phyloP scores from a whole-genome alignment of 805 yeast species.

The Wickerhamiella shivajii region DNA sequence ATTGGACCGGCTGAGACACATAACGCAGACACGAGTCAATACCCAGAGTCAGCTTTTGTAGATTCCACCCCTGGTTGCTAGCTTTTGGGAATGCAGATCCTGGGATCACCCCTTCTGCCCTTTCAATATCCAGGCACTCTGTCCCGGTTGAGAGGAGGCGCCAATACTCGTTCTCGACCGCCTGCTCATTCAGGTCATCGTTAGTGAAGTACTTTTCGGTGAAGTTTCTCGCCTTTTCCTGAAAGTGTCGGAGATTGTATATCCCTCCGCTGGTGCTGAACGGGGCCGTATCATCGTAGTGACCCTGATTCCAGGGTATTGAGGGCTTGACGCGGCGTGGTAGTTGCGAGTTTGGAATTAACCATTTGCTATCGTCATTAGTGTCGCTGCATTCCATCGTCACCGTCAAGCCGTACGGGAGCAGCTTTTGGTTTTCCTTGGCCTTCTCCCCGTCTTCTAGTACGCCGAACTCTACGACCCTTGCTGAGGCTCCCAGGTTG shows the following conservation, averaged over 20 bases:
- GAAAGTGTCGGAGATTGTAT: slow-evolving; percentile 8
- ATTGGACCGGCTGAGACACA: slow-evolving; percentile 67
- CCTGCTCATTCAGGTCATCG: not conserved
- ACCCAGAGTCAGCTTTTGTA: slow-evolving; percentile 57
- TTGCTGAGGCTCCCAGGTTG: not conserved
- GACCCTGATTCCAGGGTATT: slow-evolving; percentile 1
- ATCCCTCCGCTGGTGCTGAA: no score
- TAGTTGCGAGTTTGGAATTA: slow-evolving; percentile 1
- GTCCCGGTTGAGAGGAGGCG: not conserved
- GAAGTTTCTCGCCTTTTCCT: slow-evolving; percentile 2
- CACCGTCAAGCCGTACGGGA: slow-evolving; percentile 7
- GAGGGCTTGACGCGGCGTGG: not conserved
- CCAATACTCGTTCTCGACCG: slow-evolving; percentile 9
- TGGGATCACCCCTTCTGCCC: slow-evolving; percentile 1
- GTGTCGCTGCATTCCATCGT: slow-evolving; percentile 2
- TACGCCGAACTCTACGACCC: slow-evolving; percentile 36
- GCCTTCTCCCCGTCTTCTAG: slow-evolving; percentile 15
- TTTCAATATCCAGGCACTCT: slow-evolving; percentile 8
- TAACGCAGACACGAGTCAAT: slow-evolving; percentile 55
- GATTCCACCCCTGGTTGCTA: slow-evolving; percentile 41
- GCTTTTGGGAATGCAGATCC: slow-evolving; percentile 1
- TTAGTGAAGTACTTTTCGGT: slow-evolving; percentile 1
- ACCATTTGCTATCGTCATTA: no score
- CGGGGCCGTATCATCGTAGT: slow-evolving; percentile 3
- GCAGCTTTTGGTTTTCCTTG: slow-evolving; percentile 32